phyloP scores from a whole-genome alignment of 176 grass and related monocot genomes.

The Coix lacrymajobi region DNA sequence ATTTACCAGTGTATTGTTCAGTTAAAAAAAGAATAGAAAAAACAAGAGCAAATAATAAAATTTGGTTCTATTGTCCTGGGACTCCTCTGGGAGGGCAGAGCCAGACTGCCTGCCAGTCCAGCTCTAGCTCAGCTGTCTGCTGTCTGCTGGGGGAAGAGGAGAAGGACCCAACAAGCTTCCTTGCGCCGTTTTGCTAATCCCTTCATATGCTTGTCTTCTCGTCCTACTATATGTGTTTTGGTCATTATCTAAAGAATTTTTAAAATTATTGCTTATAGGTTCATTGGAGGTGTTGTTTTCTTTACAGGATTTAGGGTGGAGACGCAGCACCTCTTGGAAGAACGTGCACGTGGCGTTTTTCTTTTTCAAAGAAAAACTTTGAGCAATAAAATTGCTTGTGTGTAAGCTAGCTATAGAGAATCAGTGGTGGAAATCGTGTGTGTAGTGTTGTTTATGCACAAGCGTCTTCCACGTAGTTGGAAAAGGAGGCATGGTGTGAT shows the following conservation, averaged over 20 bases:
- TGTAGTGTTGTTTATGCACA: not conserved
- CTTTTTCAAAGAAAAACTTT: not conserved
- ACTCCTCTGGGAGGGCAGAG: not conserved
- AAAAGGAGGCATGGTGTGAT: not conserved
- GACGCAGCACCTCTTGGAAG: not conserved
- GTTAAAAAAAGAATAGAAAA: not conserved
- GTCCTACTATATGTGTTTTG: not conserved
- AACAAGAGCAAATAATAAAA: not conserved
- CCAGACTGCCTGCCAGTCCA: constrained; percentile 36
- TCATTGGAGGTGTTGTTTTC: not conserved
- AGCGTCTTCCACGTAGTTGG: not conserved
- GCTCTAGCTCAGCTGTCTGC: constrained; percentile 16
- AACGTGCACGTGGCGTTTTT: not conserved
- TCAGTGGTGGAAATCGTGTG: not conserved
- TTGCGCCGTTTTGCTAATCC: constrained; percentile 3
- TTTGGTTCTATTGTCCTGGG: not conserved
- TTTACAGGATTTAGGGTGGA: constrained; percentile 13
- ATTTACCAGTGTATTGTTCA: not conserved
- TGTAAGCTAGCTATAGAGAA: not conserved
- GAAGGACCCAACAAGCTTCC: constrained; percentile 47
- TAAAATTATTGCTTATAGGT: not conserved
- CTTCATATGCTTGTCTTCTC: constrained; percentile 6
- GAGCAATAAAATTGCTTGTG: not conserved
- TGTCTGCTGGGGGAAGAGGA: constrained; percentile 39
- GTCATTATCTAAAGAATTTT: not conserved